Base-by-base conservation (phyloP, 371 early-diverging fungal species). In the Thermomucor indicae-seudaticae region DNA sequence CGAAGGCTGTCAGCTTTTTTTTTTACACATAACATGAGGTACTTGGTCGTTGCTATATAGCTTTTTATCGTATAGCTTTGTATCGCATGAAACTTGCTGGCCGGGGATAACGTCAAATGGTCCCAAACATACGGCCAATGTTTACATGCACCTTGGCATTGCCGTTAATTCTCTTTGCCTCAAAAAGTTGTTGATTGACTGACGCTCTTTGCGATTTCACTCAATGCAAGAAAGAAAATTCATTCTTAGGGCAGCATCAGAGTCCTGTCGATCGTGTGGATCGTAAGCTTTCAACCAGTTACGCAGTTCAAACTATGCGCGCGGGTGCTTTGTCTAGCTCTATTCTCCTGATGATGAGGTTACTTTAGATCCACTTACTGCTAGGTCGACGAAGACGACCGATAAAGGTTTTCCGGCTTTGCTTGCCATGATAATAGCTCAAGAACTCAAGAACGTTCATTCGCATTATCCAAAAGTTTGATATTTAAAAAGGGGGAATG, bases 141-240 rank as follows among this genome's bases (percentile, higher is more conserved):
- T 96, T 96, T 67, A 93, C 96, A 73, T 93, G 90, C 53, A 96
- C 92, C 70, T 94, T 95, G 31, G 96, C 86, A 23, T 84, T 84
- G 60, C 93, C 93, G 23, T 93, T 94, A 49, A 95, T 91, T 28
- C 78, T 70, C 91, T 92, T 29, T 43, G 22, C 29, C 30, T 45
- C 32, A 16, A 19, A n/a, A 22, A 20, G 17, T 35, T 27, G 17
- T 29, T 17, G 14, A 19, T 30, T 27, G 7, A 19, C 3, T 44
- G 4, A 39, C 6, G 11, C n/a, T 14, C 29, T 24, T 6, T 22
- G 19, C 2, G 3, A 16, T 47, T 35, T 34, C 7, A 16, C 20
- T 37, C 12, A 57, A n/a, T 17, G 23, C 14, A 31, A 28, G 14
- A 6, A 3, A 32, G 24, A 32, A 12, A 19, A 37, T n/a, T 1